Evolutionary conservation across 371 early-diverging fungal species (phyloP), one percentile per base, ranked within the genome.

Genomic region (Mucor sp.): DNA sequence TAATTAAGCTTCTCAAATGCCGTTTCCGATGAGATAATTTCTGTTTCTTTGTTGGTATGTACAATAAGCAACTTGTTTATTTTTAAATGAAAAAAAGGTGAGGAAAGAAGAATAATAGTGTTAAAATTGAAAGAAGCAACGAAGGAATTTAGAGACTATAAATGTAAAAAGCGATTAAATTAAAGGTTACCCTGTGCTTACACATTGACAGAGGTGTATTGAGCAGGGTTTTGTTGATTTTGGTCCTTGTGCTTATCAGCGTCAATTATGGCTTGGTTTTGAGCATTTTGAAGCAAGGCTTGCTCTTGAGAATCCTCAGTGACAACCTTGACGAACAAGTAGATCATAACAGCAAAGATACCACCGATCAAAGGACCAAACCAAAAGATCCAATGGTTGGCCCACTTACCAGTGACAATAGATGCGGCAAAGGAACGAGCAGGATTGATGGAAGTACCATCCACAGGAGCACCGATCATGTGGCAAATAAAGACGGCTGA

Each of bases 391-490:
- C 86, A 86, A 28, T 87, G 87, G 15, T 79, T 62, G 17, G 27
- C 33, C 68, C 86, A 87, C n/a, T 70, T 58, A 15, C 81, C 81
- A 23, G 87, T 67, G 23, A 84, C 81, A 50, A 88, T 60, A 35
- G 87, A 78, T 27, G 89, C 77, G 30, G 84, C 89, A 71, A 87
- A 85, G 56, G 83, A 78, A 33, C 88, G 78, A 19, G 88, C 90
- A 17, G 89, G 90, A 70, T 90, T 90, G 59, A 89, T 72, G 28
- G 83, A 81, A 19, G 85, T 78, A 62, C 85, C 84, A 61, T 74
- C 70, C 44, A 67, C 65, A 33, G 58, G 83, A 72, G 74, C 76
- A 21, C 78, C 77, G 37, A 85, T 70, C 39, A 87, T 63, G 62
- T 87, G 85, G 65, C 76, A 76, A n/a, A 82, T 69, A 58, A 87